Conservation (phyloP, 108 stramenopile species). For the Discostella stelligeroides region DNA sequence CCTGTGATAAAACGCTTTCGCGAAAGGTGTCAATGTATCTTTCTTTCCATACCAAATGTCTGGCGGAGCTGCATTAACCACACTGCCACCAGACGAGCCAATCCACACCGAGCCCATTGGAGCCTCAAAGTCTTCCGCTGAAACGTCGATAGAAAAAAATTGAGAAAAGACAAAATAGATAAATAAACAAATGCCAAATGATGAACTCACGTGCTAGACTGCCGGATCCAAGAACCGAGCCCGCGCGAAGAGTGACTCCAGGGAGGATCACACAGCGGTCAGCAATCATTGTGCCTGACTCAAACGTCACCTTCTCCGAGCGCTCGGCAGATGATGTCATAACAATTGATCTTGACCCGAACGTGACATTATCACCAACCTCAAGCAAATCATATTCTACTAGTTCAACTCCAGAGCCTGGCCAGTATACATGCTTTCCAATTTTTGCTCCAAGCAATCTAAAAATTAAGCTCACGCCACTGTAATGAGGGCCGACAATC, state of each 20-base stretch:
- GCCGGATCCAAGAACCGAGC: slow-evolving; percentile 63
- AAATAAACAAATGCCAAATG: too few species aligned
- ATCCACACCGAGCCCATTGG: slow-evolving; percentile 33
- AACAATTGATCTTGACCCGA: slow-evolving; percentile 62
- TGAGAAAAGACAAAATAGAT: too few species aligned
- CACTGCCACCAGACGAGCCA: too few species aligned
- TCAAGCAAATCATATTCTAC: slow-evolving; percentile 71
- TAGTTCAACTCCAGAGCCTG: too few species aligned
- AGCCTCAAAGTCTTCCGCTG: too few species aligned
- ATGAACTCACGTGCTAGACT: too few species aligned
- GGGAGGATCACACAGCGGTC: slow-evolving; percentile 65
- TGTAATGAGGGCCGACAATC: slow-evolving; percentile 61
- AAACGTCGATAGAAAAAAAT: too few species aligned
- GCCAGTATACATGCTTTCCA: slow-evolving; percentile 50
- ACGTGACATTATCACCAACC: slow-evolving; percentile 73
- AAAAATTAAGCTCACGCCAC: slow-evolving; percentile 53
- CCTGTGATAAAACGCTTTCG: slow-evolving; percentile 56
- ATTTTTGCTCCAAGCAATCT: slow-evolving; percentile 66
- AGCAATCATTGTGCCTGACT: slow-evolving; percentile 57
- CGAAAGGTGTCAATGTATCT: slow-evolving; percentile 60
- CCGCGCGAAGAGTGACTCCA: slow-evolving; percentile 58
- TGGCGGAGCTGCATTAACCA: too few species aligned
- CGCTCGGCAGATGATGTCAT: slow-evolving; percentile 35
- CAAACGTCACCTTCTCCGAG: slow-evolving; percentile 55
- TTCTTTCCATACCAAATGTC: too few species aligned